phyloP scores from a whole-genome alignment of 177 flowering plant genomes.

The Vitis hybrid region DNA sequence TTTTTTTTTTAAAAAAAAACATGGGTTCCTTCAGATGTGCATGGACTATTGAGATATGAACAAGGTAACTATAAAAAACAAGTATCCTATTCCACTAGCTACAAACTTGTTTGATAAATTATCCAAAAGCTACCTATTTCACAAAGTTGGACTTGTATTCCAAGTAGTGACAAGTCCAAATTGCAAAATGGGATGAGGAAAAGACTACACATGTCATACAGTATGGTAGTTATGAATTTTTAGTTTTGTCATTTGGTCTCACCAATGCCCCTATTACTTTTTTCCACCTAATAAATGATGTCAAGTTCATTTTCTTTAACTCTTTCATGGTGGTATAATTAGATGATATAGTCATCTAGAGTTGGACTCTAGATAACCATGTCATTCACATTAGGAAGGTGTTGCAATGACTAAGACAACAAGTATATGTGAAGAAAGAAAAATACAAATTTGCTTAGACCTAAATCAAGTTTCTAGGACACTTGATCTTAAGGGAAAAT shows the following conservation, averaged over 20 bases:
- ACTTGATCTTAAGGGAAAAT: no score
- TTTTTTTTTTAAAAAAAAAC: no score
- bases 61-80: not conserved
- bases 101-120: not conserved
- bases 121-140: not conserved
- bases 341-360: no score
- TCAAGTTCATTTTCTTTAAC: no score
- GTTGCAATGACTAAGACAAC: not conserved
- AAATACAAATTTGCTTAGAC: not conserved
- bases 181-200: not conserved
- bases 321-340: no score
- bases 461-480: no score
- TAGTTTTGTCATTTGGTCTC: not conserved
- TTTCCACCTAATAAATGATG: no score
- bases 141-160: not conserved
- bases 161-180: not conserved
- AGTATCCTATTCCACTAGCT: not conserved
- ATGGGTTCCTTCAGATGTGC: not conserved
- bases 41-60: not conserved
- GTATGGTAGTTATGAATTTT: not conserved
- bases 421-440: not conserved
- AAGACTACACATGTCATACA: not conserved
- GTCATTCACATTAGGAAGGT: no score
- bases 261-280: not conserved
- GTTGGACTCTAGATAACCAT: no score